phyloP scores from a whole-genome alignment of 768 basidiomycete genomes.

The Auriscalpium microsporum region DNA sequence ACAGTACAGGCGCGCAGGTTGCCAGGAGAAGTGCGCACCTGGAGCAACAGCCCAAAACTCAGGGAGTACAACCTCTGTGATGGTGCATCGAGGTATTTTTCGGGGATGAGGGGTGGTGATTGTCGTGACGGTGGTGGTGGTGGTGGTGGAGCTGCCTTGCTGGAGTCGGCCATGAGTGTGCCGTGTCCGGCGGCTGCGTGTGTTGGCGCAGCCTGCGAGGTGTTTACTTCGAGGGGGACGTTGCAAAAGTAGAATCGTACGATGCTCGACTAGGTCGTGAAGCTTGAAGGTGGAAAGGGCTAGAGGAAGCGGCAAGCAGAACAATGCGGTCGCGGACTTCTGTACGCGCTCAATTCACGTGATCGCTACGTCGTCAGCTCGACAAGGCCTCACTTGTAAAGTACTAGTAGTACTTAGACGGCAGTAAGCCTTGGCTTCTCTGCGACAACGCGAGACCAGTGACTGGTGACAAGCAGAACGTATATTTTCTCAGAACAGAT shows the following conservation, averaged over 20 bases:
- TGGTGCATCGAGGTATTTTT: constrained; percentile 64
- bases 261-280: constrained; percentile 32
- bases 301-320: not conserved
- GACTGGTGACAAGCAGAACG: not conserved
- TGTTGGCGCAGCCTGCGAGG: not conserved
- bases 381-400: too few species aligned
- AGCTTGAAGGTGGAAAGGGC: not conserved
- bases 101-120: constrained; percentile 53
- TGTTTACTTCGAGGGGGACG: constrained; percentile 40
- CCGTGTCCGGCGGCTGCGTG: constrained; percentile 3
- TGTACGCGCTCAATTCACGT: not conserved
- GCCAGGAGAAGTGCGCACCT: constrained; percentile 38
- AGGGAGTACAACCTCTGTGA: constrained; percentile 75
- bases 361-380: not conserved
- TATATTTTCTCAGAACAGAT: not conserved
- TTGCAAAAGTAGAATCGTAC: constrained; percentile 52
- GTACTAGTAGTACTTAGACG: too few species aligned
- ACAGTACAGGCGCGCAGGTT: not conserved
- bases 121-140: not conserved
- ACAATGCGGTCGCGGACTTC: not conserved
- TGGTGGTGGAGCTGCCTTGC: not conserved
- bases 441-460: not conserved
- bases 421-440: too few species aligned
- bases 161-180: not conserved
- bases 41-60: constrained; percentile 66